Evolutionary conservation across 768 basidiomycete genomes (phyloP).

Genomic region (Mycena epipterygia): DNA sequence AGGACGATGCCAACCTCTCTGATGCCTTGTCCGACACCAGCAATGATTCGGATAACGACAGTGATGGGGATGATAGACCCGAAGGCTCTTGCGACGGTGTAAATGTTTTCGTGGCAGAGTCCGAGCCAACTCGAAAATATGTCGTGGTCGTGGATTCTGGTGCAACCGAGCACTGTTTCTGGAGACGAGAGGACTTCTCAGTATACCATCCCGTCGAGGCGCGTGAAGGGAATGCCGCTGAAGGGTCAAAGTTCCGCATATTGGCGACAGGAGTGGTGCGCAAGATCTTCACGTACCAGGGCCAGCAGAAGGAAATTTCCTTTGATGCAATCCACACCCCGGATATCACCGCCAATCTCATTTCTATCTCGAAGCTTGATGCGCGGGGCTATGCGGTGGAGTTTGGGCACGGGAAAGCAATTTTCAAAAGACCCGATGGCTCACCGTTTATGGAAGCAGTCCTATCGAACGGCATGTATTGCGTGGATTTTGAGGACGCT

Average conservation of each 20-base stretch:
- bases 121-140: background rate
- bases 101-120: background rate
- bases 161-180: slow-evolving; percentile 11
- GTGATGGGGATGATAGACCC: background rate
- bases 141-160: slow-evolving; percentile 3
- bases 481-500: background rate
- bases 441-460: too few relatives aligned
- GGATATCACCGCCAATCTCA: background rate
- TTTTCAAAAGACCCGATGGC: too few relatives aligned
- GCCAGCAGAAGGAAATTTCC: background rate
- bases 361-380: slow-evolving; percentile 14
- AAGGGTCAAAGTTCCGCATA: slow-evolving; percentile 11
- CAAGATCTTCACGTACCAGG: background rate
- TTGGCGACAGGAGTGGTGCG: slow-evolving; percentile 2
- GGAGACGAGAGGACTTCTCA: background rate
- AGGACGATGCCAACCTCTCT: background rate
- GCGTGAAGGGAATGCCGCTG: too few relatives aligned
- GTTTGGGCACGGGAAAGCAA: too few relatives aligned
- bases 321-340: slow-evolving; percentile 4
- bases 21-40: background rate
- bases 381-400: background rate
- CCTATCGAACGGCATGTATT: background rate
- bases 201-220: background rate
- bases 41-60: too few relatives aligned
- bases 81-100: background rate